phyloP scores from a whole-genome alignment of 139 green algal genomes.

The Edaphochlamys debaryana region DNA sequence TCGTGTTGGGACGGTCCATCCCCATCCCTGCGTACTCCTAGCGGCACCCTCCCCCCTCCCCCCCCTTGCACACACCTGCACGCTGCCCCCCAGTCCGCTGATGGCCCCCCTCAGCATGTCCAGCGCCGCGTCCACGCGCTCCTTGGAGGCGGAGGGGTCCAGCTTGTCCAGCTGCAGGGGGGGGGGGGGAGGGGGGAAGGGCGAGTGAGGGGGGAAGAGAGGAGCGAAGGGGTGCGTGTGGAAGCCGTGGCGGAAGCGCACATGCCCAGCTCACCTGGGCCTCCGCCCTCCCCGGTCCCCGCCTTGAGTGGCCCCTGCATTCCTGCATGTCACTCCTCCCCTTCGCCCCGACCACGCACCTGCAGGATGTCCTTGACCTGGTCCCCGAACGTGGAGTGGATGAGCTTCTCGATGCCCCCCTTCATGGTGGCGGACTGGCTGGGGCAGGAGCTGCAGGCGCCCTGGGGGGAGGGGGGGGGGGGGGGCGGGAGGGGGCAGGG shows the following conservation, averaged over 20 bases:
- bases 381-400: slow-evolving; percentile 63
- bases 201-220: not conserved
- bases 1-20: no score
- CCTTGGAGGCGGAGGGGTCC: slow-evolving; percentile 60
- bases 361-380: slow-evolving; percentile 5
- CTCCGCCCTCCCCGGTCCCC: no score
- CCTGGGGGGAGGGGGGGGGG: slow-evolving; percentile 55
- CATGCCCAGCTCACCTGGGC: not conserved
- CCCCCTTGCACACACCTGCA: no score
- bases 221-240: not conserved
- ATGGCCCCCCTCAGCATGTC: slow-evolving; percentile 88
- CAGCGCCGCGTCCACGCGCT: slow-evolving; percentile 80
- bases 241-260: not conserved
- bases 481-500: not conserved
- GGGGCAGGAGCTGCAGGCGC: slow-evolving; percentile 88
- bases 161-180: slow-evolving; percentile 61
- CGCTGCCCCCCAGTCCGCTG: no score
- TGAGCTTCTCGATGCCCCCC: slow-evolving; percentile 91
- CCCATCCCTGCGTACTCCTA: no score
- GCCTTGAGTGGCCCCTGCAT: no score
- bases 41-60: no score
- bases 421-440: slow-evolving; percentile 89
- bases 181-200: not conserved
- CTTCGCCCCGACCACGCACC: no score
- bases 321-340: no score